Conservation (phyloP, 192 early-diverging fungal genomes). For the Mortierella antarctica region DNA sequence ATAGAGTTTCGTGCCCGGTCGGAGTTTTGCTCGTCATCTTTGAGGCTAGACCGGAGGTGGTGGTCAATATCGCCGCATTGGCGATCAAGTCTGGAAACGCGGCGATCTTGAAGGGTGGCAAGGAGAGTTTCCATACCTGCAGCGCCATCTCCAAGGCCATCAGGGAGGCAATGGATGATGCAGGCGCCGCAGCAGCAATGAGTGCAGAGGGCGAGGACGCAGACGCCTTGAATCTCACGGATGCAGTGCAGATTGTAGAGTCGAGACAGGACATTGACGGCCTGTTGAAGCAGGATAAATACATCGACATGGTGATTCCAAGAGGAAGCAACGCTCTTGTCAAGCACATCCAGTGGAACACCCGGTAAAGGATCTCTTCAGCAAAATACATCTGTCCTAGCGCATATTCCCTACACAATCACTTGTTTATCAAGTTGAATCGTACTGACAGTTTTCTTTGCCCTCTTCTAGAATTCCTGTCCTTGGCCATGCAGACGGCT, state of each 20-base stretch:
- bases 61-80: constrained; percentile 95
- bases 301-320: constrained; percentile 97
- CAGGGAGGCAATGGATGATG: constrained; percentile 77
- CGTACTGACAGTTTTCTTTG: background rate
- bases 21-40: constrained; percentile 98
- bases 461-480: constrained; percentile 87
- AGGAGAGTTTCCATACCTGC: constrained; percentile 88
- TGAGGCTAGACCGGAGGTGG: constrained; percentile 98
- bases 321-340: constrained; percentile 94
- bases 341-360: constrained; percentile 90
- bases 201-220: background rate
- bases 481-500: constrained; percentile 98
- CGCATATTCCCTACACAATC: background rate
- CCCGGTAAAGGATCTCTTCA: constrained; percentile 64
- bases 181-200: constrained; percentile 8
- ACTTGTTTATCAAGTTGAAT: background rate
- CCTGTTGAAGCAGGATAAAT: constrained; percentile 87
- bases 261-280: constrained; percentile 89
- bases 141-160: constrained; percentile 80
- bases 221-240: constrained; percentile 56
- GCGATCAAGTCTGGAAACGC: constrained; percentile 98
- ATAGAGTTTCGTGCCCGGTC: constrained; percentile 91
- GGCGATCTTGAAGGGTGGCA: constrained; percentile 97
- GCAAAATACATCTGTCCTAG: background rate
- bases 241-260: constrained; percentile 88